Base-by-base conservation (phyloP, 192 early-diverging fungal genomes). In the Gonapodya prolifera region DNA sequence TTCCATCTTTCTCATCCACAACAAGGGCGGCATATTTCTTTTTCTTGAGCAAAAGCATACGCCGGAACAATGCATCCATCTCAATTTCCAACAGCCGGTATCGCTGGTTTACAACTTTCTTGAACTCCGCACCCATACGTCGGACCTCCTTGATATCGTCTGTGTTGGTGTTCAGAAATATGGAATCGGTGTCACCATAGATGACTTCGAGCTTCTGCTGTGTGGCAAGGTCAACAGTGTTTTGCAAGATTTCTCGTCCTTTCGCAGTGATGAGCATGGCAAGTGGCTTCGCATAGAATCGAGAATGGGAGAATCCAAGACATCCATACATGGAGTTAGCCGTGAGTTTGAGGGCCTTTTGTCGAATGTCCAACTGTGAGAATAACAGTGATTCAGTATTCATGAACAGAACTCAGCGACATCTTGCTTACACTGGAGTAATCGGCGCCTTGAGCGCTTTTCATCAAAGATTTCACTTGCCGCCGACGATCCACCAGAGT, bases 301-400 rank as follows among this genome's bases (percentile, higher is more conserved):
- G 88, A 30, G 98, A 98, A 35, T 92, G 85, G 0, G 89, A 80
- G 79, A 94, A 97, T 8, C 98, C 98, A 33, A 99, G 84, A 86
- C 97, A 98, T 31, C 98, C 98, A 81, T 99, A 99, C 97, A 99
- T 97, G 75, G 90, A 92, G 86, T 99, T 99, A 35, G 98, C 98
- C 1, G 97, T 99, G 30, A 99, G 84, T 78, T 99, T 99, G 34
- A 98, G 86, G 61, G 95, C 98, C 70, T 88, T 86, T 80, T 99
- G 98, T 17, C 96, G 91, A 83, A 97, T 96, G 78, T 99, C 89
- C 76, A 91, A 92, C 88, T 98, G 71, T 29, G 28, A 18, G 2
- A 1, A 1, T 28, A 34, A 1, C 28, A 23, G 18, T 28, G 1
- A 32, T 1, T 18, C 28, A 70, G 23, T 61, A 30, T 77, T 2